phyloP scores from a whole-genome alignment of 1,139 yeast genomes.

The Neolecta irregularis region DNA sequence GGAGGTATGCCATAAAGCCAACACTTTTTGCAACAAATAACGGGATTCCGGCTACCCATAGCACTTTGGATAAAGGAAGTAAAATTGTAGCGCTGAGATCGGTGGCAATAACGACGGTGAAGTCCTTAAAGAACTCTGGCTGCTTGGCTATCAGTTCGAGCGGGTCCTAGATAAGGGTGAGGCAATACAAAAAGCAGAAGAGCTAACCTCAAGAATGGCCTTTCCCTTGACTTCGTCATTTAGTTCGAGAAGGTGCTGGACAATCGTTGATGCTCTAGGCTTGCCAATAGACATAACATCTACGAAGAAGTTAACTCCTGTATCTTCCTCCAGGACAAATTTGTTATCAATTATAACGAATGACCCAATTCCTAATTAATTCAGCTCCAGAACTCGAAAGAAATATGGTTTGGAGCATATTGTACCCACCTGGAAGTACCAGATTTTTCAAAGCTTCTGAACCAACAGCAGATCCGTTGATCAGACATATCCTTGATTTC shows the following conservation, averaged over 20 bases:
- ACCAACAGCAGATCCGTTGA: constrained; percentile 47
- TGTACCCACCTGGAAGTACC: constrained; percentile 49
- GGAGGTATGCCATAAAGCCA: constrained; percentile 57
- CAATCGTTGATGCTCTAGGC: constrained; percentile 30
- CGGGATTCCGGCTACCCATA: constrained; percentile 39
- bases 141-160: constrained; percentile 10
- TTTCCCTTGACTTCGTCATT: constrained; percentile 43
- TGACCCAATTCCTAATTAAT: constrained; percentile 32
- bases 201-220: constrained; percentile 19
- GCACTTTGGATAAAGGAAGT: constrained; percentile 24
- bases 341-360: constrained; percentile 43
- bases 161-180: constrained; percentile 12
- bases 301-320: constrained; percentile 51
- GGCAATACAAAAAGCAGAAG: constrained; percentile 15
- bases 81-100: constrained; percentile 12
- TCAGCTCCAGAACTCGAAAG: constrained; percentile 9
- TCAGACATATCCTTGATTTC: constrained; percentile 42
- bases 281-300: constrained; percentile 33
- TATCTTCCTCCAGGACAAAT: constrained; percentile 30
- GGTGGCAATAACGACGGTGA: constrained; percentile 39
- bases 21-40: constrained; percentile 36
- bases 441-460: constrained; percentile 65
- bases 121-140: constrained; percentile 35
- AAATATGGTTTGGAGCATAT: background rate
- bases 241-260: constrained; percentile 35